Percentiles rank a stretch among this genome's conserved stretches.
Conservation (phyloP, 495 filamentous ascomycete species). For the Letharia columbiana region DNA sequence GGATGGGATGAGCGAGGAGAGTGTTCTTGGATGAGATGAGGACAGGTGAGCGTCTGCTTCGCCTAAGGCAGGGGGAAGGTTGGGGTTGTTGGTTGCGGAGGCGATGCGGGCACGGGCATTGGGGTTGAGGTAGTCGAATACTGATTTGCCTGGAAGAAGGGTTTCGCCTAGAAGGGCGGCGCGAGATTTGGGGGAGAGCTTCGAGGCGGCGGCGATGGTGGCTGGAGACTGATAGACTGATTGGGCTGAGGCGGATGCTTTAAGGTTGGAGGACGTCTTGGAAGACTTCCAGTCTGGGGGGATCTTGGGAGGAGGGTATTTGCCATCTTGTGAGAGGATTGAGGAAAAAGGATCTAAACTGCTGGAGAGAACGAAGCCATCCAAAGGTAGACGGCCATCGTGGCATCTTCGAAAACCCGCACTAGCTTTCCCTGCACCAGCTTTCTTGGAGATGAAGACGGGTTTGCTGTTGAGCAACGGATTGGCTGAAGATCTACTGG, state of each 20-base stretch:
- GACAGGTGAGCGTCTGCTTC: slow-evolving; percentile 53
- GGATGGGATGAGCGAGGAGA: slow-evolving; percentile 60
- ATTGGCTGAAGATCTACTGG: slow-evolving; percentile 43
- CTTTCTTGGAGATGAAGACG: slow-evolving; percentile 71
- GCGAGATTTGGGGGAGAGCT: slow-evolving; percentile 67
- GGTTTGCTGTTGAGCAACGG: slow-evolving; percentile 61
- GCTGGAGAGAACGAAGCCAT: slow-evolving; percentile 71
- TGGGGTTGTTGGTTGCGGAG: slow-evolving; percentile 60
- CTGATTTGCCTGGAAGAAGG: slow-evolving; percentile 79
- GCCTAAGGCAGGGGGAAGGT: slow-evolving; percentile 68
- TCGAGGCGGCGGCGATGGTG: slow-evolving; percentile 65
- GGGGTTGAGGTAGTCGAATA: slow-evolving; percentile 88
- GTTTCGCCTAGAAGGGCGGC: slow-evolving; percentile 77
- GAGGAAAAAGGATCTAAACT: slow-evolving; percentile 44
- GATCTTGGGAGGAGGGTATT: slow-evolving; percentile 66
- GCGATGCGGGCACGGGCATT: slow-evolving; percentile 70
- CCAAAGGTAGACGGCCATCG: slow-evolving; percentile 77
- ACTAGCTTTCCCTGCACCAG: slow-evolving; percentile 45
- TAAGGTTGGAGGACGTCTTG: slow-evolving; percentile 34
- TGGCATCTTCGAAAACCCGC: slow-evolving; percentile 68
- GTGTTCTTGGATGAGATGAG: slow-evolving; percentile 50
- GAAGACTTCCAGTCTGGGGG: slow-evolving; percentile 70
- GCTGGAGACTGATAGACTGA: slow-evolving; percentile 57
- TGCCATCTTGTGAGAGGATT: slow-evolving; percentile 46
- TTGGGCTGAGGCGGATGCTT: slow-evolving; percentile 28